phyloP scores from a whole-genome alignment of 148 eudicot species.

The Chenopodium suecicum region DNA sequence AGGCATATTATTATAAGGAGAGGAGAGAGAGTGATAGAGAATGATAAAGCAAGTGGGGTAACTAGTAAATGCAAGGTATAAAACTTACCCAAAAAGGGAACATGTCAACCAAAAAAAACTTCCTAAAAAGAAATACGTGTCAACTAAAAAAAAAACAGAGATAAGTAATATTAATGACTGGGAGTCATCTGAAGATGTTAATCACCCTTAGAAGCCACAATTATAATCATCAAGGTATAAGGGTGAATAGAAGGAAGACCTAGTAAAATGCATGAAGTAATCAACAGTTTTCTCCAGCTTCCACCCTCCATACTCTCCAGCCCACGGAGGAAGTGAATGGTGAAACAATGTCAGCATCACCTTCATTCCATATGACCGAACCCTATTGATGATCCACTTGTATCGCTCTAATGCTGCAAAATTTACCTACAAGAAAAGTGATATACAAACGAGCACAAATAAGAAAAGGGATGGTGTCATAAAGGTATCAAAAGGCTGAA shows the following conservation, averaged over 20 bases:
- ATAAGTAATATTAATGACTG: neutral
- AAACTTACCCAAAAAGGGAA: no score
- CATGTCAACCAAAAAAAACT: no score
- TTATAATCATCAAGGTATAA: neutral
- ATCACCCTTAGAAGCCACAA: neutral
- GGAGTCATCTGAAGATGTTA: neutral
- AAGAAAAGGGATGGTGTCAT: neutral
- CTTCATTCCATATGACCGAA: conserved; percentile 86
- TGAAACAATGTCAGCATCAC: conserved; percentile 97
- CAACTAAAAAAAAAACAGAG: no score
- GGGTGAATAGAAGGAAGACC: conserved; percentile 36
- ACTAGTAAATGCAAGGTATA: no score
- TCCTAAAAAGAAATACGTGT: no score
- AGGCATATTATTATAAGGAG: no score
- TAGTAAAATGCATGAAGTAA: conserved; percentile 88
- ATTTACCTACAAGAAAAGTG: conserved; percentile 54
- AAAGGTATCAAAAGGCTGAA: neutral
- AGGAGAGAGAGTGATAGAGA: no score
- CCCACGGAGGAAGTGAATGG: conserved; percentile 98
- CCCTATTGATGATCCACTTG: conserved; percentile 84
- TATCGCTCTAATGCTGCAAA: conserved; percentile 95
- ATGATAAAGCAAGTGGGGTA: no score
- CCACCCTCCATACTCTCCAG: conserved; percentile 99
- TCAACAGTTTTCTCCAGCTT: conserved; percentile 88
- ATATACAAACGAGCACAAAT: conserved; percentile 15